Percentiles rank a stretch among this genome's conserved stretches.
These are phyloP conservation scores for Fusarium sp. DNA, from an alignment of 2,329 filamentous ascomycete genomes.

Conservation along the genomic window DNA sequence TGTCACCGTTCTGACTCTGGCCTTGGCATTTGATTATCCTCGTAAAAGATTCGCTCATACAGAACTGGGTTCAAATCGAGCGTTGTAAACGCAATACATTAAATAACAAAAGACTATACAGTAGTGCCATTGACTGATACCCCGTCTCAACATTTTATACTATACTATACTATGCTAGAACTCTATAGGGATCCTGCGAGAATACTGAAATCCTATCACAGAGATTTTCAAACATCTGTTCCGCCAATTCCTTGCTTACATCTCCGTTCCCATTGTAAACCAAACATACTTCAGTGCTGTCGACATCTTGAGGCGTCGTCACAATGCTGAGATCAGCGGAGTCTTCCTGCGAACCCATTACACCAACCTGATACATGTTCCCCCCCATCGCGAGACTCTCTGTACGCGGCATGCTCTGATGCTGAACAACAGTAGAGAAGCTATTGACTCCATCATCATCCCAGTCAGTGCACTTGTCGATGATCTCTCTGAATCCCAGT, in stretches of 20 bases:
- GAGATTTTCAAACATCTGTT: constrained; percentile 20
- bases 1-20: too few species aligned
- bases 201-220: constrained; percentile 18
- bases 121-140: background rate
- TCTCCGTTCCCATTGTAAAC: constrained; percentile 18
- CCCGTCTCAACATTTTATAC: accelerated
- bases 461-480: constrained; percentile 38
- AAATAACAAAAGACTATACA: accelerated
- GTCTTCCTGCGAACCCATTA: constrained; percentile 28
- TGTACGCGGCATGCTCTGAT: constrained; percentile 37
- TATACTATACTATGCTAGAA: accelerated
- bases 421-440: constrained; percentile 38
- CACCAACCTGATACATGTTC: constrained; percentile 33
- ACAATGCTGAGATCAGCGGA: constrained; percentile 36
- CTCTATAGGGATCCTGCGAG: background rate
- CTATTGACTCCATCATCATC: constrained; percentile 16
- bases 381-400: constrained; percentile 10
- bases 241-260: background rate
- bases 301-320: constrained; percentile 26
- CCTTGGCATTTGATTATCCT: too few species aligned
- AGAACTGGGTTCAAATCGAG: too few species aligned
- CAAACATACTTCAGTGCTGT: constrained; percentile 31
- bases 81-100: too few species aligned
- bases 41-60: too few species aligned
- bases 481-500: constrained; percentile 40